Conservation (phyloP, 2,329 filamentous ascomycete species). For the Hypoxylon sp. region DNA sequence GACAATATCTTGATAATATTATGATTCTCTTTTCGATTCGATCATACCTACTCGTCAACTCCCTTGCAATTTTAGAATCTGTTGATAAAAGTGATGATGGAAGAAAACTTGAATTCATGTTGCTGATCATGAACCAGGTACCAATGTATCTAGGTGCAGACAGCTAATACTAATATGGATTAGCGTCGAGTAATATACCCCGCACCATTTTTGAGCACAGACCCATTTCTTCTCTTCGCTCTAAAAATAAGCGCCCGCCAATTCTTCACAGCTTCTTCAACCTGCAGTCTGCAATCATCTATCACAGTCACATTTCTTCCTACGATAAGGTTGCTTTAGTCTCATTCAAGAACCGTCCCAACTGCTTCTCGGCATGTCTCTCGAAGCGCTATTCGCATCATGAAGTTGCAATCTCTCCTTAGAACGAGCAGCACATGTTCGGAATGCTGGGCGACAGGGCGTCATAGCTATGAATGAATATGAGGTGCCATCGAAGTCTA, state of each 20-base stretch:
- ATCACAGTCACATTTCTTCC: slow-evolving; percentile 41
- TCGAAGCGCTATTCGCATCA: slow-evolving; percentile 27
- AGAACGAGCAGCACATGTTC: neutral
- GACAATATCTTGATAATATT: slow-evolving; percentile 20
- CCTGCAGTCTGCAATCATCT: slow-evolving; percentile 37
- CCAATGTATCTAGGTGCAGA: no score
- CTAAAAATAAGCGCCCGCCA: slow-evolving; percentile 29
- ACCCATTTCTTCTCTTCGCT: neutral
- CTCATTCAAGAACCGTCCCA: slow-evolving; percentile 14
- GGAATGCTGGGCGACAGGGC: neutral
- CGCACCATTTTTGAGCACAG: no score
- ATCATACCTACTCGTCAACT: no score
- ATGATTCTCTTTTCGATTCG: no score
- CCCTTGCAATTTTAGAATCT: no score
- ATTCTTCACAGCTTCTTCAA: slow-evolving; percentile 8
- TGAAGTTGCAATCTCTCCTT: slow-evolving; percentile 5
- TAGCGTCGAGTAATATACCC: no score
- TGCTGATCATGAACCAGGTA: no score
- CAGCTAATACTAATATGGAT: neutral
- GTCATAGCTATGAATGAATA: no score
- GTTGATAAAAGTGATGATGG: no score
- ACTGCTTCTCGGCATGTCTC: slow-evolving; percentile 6
- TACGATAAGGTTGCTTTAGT: slow-evolving; percentile 12
- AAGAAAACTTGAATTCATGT: no score
- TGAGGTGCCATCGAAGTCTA: no score